phyloP scores from a whole-genome alignment of 2,329 filamentous ascomycete genomes.

The Claviceps monticola region DNA sequence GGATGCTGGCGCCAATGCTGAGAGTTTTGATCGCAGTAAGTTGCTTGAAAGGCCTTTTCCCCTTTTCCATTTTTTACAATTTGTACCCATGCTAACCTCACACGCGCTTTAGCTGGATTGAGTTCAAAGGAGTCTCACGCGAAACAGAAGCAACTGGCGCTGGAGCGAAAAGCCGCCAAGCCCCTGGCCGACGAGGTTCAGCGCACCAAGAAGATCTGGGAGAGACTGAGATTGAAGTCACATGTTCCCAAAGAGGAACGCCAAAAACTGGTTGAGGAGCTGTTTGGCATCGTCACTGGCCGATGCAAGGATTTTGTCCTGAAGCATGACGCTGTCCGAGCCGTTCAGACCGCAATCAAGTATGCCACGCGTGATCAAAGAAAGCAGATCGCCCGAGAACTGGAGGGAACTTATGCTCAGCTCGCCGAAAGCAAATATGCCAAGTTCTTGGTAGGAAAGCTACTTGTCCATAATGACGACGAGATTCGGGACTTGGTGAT shows the following conservation, averaged over 20 bases:
- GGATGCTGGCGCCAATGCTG: constrained; percentile 19
- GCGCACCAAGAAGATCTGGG: constrained; percentile 93
- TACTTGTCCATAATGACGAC: constrained; percentile 80
- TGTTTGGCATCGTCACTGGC: constrained; percentile 84
- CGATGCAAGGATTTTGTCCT: constrained; percentile 91
- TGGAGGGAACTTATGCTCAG: constrained; percentile 70
- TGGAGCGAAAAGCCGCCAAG: constrained; percentile 83
- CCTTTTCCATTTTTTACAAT: background rate
- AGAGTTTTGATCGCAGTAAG: constrained; percentile 29
- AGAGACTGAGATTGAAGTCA: constrained; percentile 80
- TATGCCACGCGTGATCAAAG: constrained; percentile 79
- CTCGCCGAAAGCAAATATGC: constrained; percentile 92
- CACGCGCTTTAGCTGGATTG: constrained; percentile 1
- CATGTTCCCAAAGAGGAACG: constrained; percentile 85
- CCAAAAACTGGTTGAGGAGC: constrained; percentile 71
- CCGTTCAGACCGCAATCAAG: constrained; percentile 93
- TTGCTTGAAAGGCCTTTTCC: constrained; percentile 3
- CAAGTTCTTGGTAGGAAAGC: constrained; percentile 92
- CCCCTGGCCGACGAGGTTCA: constrained; percentile 82
- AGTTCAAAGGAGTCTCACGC: constrained; percentile 77
- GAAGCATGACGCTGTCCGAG: constrained; percentile 95
- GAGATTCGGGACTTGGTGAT: constrained; percentile 82
- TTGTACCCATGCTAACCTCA: background rate
- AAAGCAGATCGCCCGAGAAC: constrained; percentile 72
- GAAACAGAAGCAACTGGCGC: constrained; percentile 79